phyloP scores from a whole-genome alignment of 306 rosid species.

The Lablab purpureus region DNA sequence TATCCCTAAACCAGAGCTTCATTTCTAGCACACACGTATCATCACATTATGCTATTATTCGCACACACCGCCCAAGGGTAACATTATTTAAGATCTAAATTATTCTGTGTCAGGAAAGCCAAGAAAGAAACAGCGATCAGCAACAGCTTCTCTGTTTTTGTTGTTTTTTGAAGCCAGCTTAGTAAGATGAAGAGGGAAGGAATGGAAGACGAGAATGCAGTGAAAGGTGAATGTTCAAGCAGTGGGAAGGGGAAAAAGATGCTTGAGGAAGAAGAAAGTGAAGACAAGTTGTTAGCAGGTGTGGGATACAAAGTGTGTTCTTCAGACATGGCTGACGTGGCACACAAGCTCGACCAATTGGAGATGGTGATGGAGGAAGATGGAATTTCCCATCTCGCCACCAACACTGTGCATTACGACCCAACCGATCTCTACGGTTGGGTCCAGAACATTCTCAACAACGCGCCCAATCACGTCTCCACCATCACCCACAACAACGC shows the following conservation, averaged over 20 bases:
- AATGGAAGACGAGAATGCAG: background rate
- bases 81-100: too few species aligned
- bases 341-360: background rate
- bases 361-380: slow-evolving; percentile 9
- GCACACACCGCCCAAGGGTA: background rate
- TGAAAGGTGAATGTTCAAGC: background rate
- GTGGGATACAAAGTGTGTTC: slow-evolving; percentile 7
- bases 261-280: background rate
- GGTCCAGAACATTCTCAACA: slow-evolving; percentile 4
- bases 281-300: background rate
- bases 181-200: background rate
- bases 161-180: background rate
- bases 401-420: background rate
- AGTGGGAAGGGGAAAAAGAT: background rate
- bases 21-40: slow-evolving; percentile 5
- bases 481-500: background rate
- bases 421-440: slow-evolving; percentile 1
- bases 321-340: slow-evolving; percentile 1
- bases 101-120: background rate
- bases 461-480: background rate
- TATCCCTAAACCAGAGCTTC: background rate
- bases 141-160: background rate
- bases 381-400: background rate
- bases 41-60: background rate
- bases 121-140: background rate